Percentiles rank a stretch among this genome's conserved stretches.
These are phyloP conservation scores for Helenozyma rhizophorensis DNA, from an alignment of 805 yeast species.

Conservation along the genomic window DNA sequence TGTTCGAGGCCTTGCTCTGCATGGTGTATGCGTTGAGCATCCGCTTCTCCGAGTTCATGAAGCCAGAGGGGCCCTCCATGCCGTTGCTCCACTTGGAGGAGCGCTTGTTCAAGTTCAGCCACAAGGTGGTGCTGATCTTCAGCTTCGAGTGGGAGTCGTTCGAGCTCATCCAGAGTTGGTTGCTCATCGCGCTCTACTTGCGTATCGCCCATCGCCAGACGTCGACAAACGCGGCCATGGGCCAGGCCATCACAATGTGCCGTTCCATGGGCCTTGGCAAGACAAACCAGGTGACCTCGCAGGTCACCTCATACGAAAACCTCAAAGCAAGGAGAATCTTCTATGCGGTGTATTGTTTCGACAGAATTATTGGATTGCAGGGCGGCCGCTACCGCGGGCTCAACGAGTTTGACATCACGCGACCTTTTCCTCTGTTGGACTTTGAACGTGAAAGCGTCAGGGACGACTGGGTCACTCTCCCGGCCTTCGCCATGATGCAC, in stretches of 20 bases:
- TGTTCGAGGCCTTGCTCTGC: constrained; percentile 50
- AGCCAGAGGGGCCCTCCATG: constrained; percentile 16
- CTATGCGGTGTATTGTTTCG: constrained; percentile 53
- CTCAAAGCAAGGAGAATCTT: constrained; percentile 49
- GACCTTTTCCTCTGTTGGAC: constrained; percentile 28
- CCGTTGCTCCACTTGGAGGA: constrained; percentile 36
- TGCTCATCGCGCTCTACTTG: constrained; percentile 40
- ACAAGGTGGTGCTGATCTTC: constrained; percentile 33
- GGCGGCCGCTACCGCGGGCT: constrained; percentile 43
- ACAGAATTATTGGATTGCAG: constrained; percentile 49
- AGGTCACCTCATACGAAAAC: constrained; percentile 33
- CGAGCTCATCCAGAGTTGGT: constrained; percentile 49
- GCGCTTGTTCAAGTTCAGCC: constrained; percentile 36
- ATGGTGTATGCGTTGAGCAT: constrained; percentile 47
- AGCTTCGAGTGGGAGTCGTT: constrained; percentile 50
- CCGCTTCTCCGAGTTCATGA: constrained; percentile 44
- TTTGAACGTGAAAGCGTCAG: constrained; percentile 23
- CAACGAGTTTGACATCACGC: constrained; percentile 32
- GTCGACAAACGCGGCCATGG: constrained; percentile 38
- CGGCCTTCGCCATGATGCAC: constrained; percentile 43
- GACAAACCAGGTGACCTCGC: constrained; percentile 19
- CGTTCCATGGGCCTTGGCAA: constrained; percentile 42
- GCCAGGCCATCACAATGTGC: constrained; percentile 39
- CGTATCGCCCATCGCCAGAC: constrained; percentile 43
- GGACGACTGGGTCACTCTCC: constrained; percentile 48